These are phyloP conservation scores for Aristolochia fimbriata DNA, from an alignment of 164 flowering plant species.

Conservation along the genomic window DNA sequence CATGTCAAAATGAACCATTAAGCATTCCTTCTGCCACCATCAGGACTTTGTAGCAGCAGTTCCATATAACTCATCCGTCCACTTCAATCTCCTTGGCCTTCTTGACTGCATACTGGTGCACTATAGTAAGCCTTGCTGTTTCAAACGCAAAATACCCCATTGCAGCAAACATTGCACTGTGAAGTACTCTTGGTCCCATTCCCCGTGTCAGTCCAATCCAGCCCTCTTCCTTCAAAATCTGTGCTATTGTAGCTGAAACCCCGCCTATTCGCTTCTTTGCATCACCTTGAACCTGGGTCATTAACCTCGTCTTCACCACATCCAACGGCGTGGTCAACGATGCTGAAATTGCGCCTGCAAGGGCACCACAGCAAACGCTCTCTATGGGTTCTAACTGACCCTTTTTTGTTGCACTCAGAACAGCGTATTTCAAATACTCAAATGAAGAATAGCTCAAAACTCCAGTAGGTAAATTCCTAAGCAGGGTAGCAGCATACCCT, in stretches of 20 bases:
- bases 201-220: conserved; percentile 81
- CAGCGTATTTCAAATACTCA: conserved; percentile 86
- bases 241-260: conserved; percentile 46
- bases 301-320: conserved; percentile 94
- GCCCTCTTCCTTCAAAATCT: conserved; percentile 87
- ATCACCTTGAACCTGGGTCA: conserved; percentile 78
- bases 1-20: no score
- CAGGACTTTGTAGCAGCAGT: no score
- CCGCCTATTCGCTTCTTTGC: conserved; percentile 44
- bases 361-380: conserved; percentile 88
- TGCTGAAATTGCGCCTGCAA: conserved; percentile 95
- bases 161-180: conserved; percentile 92
- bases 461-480: conserved; percentile 90
- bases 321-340: conserved; percentile 82
- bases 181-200: conserved; percentile 85
- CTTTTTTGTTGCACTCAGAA: conserved; percentile 46
- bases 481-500: conserved; percentile 89
- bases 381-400: conserved; percentile 55
- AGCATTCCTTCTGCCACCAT: no score
- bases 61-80: neutral
- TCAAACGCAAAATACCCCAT: conserved; percentile 96
- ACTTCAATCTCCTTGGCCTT: conserved; percentile 21
- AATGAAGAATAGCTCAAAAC: conserved; percentile 92
- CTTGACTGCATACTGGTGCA: conserved; percentile 50
- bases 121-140: conserved; percentile 76